Conservation (phyloP, 805 yeast genomes). For the Cyberlindnera lachancei region DNA sequence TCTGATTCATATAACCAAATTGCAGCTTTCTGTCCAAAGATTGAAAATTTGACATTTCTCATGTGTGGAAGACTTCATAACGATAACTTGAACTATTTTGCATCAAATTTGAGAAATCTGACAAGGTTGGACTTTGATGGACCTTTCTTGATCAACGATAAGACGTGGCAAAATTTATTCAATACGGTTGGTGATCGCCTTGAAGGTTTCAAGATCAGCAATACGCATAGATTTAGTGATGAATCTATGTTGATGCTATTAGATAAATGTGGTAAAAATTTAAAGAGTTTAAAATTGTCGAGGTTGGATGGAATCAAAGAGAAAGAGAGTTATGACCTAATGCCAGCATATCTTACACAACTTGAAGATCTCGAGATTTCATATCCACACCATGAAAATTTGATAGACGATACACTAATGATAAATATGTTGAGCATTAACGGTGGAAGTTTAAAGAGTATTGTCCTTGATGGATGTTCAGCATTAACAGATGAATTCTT, state of each 20-base stretch:
- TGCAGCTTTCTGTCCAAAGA: conserved; percentile 71
- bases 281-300: conserved; percentile 54
- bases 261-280: conserved; percentile 47
- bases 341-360: conserved; percentile 55
- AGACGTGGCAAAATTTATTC: conserved; percentile 73
- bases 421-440: conserved; percentile 50
- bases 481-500: conserved; percentile 60
- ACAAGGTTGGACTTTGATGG: conserved; percentile 69
- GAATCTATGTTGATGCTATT: conserved; percentile 56
- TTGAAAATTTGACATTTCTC: conserved; percentile 57
- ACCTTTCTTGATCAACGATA: conserved; percentile 74
- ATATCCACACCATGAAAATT: conserved; percentile 57
- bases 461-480: conserved; percentile 68
- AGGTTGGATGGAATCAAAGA: conserved; percentile 67
- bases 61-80: conserved; percentile 94
- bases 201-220: conserved; percentile 53
- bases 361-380: conserved; percentile 57
- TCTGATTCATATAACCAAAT: conserved; percentile 58
- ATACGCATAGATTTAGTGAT: conserved; percentile 77
- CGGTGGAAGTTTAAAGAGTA: conserved; percentile 51
- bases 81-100: conserved; percentile 59
- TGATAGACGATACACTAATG: conserved; percentile 61
- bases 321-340: conserved; percentile 46
- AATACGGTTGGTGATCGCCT: conserved; percentile 47
- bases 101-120: conserved; percentile 49